phyloP scores from a whole-genome alignment of 495 filamentous ascomycete genomes.

The Choiromyces venosus region DNA sequence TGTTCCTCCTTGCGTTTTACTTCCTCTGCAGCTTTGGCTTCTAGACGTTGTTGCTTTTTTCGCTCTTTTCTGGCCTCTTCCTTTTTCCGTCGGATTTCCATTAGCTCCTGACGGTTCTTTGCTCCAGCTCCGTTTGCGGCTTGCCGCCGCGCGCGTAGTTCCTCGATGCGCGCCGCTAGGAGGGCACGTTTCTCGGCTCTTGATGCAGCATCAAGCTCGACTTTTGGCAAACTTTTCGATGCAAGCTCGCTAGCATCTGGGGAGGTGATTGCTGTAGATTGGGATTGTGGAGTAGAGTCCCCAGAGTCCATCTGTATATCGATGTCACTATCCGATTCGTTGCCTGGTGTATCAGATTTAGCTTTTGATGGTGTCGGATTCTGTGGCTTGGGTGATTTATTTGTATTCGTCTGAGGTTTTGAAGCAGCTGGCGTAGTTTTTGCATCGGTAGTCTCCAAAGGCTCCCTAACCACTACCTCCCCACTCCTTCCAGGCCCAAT shows the following conservation, averaged over 20 bases:
- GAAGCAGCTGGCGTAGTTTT: neutral
- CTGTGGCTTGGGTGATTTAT: constrained; percentile 36
- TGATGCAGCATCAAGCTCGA: constrained; percentile 59
- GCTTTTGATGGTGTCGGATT: constrained; percentile 1
- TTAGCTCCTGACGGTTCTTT: constrained; percentile 75
- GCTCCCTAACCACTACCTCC: constrained; percentile 47
- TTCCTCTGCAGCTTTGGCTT: constrained; percentile 71
- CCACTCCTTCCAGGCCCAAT: constrained; percentile 34
- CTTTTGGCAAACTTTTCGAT: constrained; percentile 66
- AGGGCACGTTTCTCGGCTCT: constrained; percentile 60
- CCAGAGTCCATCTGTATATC: constrained; percentile 35
- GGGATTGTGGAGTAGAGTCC: constrained; percentile 44
- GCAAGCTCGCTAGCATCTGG: constrained; percentile 38
- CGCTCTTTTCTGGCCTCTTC: constrained; percentile 75
- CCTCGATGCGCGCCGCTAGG: constrained; percentile 72
- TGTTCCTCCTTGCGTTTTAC: constrained; percentile 59
- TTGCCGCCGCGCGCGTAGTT: constrained; percentile 72
- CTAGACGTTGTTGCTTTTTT: constrained; percentile 72
- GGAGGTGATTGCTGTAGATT: constrained; percentile 41
- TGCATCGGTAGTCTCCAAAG: constrained; percentile 43
- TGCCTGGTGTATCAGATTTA: neutral
- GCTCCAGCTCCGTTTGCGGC: constrained; percentile 75
- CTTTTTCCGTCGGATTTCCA: constrained; percentile 81
- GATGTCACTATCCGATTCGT: constrained; percentile 8
- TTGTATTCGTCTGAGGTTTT: constrained; percentile 1